Evolutionary conservation across 1,139 yeast species (phyloP), one percentile per base, ranked within the genome.

Genomic region (Blastobotrys ciferrii): DNA sequence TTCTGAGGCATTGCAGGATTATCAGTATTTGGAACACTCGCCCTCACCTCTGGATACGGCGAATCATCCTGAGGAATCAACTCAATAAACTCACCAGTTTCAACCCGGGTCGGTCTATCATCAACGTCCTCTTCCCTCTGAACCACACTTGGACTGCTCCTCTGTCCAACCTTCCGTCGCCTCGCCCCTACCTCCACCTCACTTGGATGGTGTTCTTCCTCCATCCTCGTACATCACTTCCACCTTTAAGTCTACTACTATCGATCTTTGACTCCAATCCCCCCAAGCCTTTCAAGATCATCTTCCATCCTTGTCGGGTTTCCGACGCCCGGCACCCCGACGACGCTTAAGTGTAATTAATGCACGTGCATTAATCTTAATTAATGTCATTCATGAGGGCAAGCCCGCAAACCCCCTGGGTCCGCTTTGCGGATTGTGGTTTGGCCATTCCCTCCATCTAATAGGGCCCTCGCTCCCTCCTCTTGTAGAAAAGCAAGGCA

Each of bases 11-110:
- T 58, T 1, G 69, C 53, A 1, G 74, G 71, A 60, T 81, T 83
- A 61, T 82, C 87, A 20, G 72, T 67, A 32, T 81, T 75, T 2
- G 86, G 84, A 35, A 82, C 86, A 3, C 86, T 75, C 4, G 86
- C 85, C 60, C 87, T 73, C 37, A 82, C 88, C 61, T 82, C 87
- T 0, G 86, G 81, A 61, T 79, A 80, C 6, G 85, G 83, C 17
- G 84, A 79, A 59, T 82, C 82, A 58, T 78, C 65, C 36, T 58
- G 58, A 1, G 63, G 59, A 75, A 58, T 72, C 76, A 51, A 72
- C 74, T 44, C 80, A 73, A 58, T 48, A 42, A 57, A 58, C n/a
- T 51, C 60, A 3, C 46, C 33, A 5, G 28, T 23, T 6, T 31
- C n/a, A 6, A 13, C n/a, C 14, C n/a, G 5, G 9, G n/a, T 11